Evolutionary conservation across 1,139 yeast genomes (phyloP).

Genomic region (Zygotorulaspora mrakii): DNA sequence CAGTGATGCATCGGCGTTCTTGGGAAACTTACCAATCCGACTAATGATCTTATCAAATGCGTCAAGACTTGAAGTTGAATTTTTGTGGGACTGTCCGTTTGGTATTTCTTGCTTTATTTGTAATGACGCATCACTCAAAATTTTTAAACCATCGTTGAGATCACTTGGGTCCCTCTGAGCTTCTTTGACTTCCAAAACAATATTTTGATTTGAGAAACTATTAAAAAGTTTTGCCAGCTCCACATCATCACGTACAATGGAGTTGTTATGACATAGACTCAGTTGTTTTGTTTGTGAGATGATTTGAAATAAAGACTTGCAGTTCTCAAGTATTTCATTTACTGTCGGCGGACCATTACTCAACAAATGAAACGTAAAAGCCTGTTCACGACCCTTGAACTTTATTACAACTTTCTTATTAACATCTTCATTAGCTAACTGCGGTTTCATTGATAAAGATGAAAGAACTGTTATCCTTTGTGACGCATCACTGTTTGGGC

Average conservation of each 20-base stretch:
- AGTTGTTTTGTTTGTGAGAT: constrained; percentile 19
- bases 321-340: constrained; percentile 32
- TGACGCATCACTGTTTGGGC: constrained; percentile 8
- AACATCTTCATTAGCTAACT: constrained; percentile 34
- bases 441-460: constrained; percentile 35
- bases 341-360: constrained; percentile 37
- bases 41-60: constrained; percentile 28
- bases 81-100: constrained; percentile 3
- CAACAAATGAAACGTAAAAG: constrained; percentile 34
- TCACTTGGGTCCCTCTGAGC: constrained; percentile 9
- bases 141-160: constrained; percentile 24
- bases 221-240: constrained; percentile 31
- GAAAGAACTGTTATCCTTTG: constrained; percentile 25
- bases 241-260: constrained; percentile 28
- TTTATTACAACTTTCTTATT: constrained; percentile 32
- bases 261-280: constrained; percentile 24
- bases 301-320: constrained; percentile 30
- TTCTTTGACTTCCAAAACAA: constrained; percentile 28
- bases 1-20: not conserved
- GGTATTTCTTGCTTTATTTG: constrained; percentile 20
- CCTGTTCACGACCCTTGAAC: constrained; percentile 31
- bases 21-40: constrained; percentile 21
- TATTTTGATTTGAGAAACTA: constrained; percentile 26
- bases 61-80: constrained; percentile 16
- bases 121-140: constrained; percentile 28